Base-by-base conservation (phyloP, 495 filamentous ascomycete genomes). In the Aspergillus conjunctus region DNA sequence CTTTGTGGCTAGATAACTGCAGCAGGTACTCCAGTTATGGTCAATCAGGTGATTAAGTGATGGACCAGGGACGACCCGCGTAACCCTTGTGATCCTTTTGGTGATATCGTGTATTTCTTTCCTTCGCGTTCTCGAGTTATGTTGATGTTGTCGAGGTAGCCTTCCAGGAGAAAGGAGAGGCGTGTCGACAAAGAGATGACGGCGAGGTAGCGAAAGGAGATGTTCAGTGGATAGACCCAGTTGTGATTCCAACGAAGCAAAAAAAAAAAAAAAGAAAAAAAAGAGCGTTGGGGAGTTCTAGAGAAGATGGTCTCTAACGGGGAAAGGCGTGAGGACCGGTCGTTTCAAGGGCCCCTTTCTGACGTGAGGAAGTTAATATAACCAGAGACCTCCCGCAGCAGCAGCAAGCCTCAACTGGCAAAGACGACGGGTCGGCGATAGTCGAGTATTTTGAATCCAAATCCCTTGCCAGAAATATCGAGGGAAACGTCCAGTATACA, bases 1-100 rank as follows among this genome's bases (percentile, higher is more conserved):
- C 34, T 20, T 12, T 46, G 45, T 51, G 32, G 41, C 48, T 44
- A 53, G 56, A 54, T 59, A 68, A 56, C 60, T 54, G 60, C 63
- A 65, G 58, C 63, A 67, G 66, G 70, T 65, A 62, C 68, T 65
- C 26, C 44, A 33, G 58, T 34, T 46, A 44, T 22, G 32, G 67
- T 69, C 56, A 50, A 41, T 61, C 44, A 58, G 61, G 53, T 58
- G 56, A 60, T 62, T 49, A 48, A 65, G 64, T 21, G 69, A 74
- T 72, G 59, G 65, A 68, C 34, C 61, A 73, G 77, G 72, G 69
- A 80, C 78, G 78, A 71, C 78, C 78, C 32, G 78, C 78, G 78
- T 77, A 71, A 71, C 73, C 78, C 73, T 77, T 67, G 51, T 30
- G 53, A 70, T 65, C 64, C 70, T 60, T 54, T 17, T 46, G 56